Base-by-base conservation (phyloP, 805 yeast species). In the Teunomyces gatunensis region DNA sequence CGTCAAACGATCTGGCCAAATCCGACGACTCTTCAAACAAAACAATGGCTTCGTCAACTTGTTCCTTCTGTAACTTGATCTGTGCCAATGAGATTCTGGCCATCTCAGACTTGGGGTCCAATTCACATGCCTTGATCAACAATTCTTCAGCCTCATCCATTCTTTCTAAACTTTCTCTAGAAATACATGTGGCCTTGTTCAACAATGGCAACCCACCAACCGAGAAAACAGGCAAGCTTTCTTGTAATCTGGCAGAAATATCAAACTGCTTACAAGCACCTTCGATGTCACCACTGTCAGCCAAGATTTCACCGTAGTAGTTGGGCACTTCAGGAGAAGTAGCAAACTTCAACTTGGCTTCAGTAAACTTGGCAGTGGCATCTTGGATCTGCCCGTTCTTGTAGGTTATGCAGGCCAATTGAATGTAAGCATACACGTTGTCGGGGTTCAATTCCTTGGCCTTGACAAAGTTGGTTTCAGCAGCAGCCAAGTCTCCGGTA, bases 61-160 rank as follows among this genome's bases (percentile, higher is more conserved):
- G 79, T 67, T 88, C 92, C 58, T 79, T 81, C 74, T 90, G 96
- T 67, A 94, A 75, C 68, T 83, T 86, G 61, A 89, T 74, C 75
- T 94, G 98, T 42, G 97, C 98, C 56, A 92, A 78, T n/a, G 94
- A 83, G 56, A 89, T 80, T 64, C 88, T 80, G 39, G 96, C 97
- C 54, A 89, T 81, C 65, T 94, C 98, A 44, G 89, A 83, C 66
- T 83, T 84, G 46, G 96, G 90, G 73, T 95, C 99, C 51, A 85
- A 71, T 56, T 83, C 81, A 60, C 85, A 78, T 18, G 98, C 98
- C 63, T 81, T 75, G 57, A 79, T 78, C 63, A 91, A 81, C 52
- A 87, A 70, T 46, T 74, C 74, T 49, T 81, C 80, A 42, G 95
- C 88, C 58, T 78, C 79, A 36, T 71, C 77, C 50, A 71, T 56